Evolutionary conservation across 2,329 filamentous ascomycete genomes (phyloP), one percentile per base, ranked within the genome.

Genomic region (Epichloe scottii): DNA sequence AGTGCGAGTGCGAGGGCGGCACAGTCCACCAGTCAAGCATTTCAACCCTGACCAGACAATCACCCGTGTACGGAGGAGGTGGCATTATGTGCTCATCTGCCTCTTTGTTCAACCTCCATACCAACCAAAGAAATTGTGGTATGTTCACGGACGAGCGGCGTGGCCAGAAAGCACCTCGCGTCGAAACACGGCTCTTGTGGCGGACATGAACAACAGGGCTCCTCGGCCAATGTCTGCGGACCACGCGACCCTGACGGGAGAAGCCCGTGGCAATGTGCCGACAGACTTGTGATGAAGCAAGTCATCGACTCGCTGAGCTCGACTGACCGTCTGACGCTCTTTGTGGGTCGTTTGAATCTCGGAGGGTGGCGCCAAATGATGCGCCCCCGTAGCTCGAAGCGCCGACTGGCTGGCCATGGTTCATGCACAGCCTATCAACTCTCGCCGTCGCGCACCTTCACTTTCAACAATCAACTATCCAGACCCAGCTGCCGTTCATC

Each of bases 301-400:
- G 60, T 65, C 66, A 72, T 72, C 67, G 65, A 71, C 68, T 73
- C 67, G 67, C 65, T 66, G 60, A 60, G 49, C 58, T 51, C 59
- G 59, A 57, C 55, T 57, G 58, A 56, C 60, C 65, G 60, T 66
- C 63, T 64, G 63, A 68, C 66, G 64, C 60, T 57, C 60, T 58
- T 61, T 60, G 63, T 65, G 62, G 63, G 59, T 59, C 60, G 60
- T 60, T 61, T 60, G 62, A 62, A 62, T 63, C 59, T 64, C 59
- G 58, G 51, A 64, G 65, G 60, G 62, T 60, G 64, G 64, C 60
- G 62, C 63, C 66, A 42, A 65, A 60, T 62, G 62, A 63, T 61
- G 62, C 62, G 60, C 60, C 60, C 60, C 56, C 60, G 50, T 51
- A 46, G 53, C 62, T 59, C 62, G 62, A 65, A 59, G 63, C 65